Percentiles rank a stretch among this genome's conserved stretches.
Conservation (phyloP, 129 eudicot species). For the Rutidosis leptorrhynchoides region DNA sequence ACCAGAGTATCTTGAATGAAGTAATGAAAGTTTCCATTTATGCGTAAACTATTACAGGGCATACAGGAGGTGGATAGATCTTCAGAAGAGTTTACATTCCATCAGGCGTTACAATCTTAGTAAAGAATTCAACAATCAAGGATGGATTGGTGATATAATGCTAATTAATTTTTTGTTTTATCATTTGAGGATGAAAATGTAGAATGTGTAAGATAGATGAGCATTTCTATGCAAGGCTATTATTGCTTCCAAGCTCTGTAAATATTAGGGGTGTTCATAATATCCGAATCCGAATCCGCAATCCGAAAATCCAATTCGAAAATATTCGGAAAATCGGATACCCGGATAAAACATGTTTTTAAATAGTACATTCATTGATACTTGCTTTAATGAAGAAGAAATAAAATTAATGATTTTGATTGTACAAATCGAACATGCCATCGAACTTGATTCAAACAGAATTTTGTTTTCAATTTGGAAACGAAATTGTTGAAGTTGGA, state of each 20-base stretch:
- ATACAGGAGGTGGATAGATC: constrained; percentile 97
- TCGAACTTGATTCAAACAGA: no score
- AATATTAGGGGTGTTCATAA: no score
- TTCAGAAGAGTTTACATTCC: constrained; percentile 90
- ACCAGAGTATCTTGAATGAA: neutral
- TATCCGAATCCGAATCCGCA: no score
- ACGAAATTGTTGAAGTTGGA: no score
- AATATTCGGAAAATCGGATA: no score
- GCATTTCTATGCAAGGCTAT: constrained; percentile 17
- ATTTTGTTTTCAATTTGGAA: no score
- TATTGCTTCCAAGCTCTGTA: constrained; percentile 24
- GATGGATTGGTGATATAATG: constrained; percentile 75
- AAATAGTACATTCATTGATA: no score
- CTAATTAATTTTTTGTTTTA: neutral
- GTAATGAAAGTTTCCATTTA: neutral
- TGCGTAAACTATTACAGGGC: constrained; percentile 40
- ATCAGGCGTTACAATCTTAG: constrained; percentile 72
- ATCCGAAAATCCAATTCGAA: no score
- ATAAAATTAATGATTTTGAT: no score
- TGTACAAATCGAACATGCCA: no score
- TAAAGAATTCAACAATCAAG: constrained; percentile 73
- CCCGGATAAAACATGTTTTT: no score
- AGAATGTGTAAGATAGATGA: constrained; percentile 15
- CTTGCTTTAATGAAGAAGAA: no score
- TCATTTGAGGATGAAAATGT: constrained; percentile 24